These are phyloP conservation scores for Puccinellia tenuiflora DNA, from an alignment of 176 grass and related monocot genomes.

Conservation along the genomic window DNA sequence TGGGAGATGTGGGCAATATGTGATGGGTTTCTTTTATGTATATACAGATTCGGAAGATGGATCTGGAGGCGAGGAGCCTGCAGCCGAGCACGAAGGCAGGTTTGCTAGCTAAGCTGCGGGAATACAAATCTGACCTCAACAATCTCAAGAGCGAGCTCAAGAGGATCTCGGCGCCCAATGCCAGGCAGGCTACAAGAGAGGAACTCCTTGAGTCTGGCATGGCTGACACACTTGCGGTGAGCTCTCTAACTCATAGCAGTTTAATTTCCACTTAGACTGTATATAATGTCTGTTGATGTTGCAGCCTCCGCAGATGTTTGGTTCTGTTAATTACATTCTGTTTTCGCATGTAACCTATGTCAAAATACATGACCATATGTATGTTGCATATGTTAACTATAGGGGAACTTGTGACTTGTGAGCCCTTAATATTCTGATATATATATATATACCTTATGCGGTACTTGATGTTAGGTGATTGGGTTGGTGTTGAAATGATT, in stretches of 20 bases:
- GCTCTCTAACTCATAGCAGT: background rate
- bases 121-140: constrained; percentile 90
- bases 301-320: background rate
- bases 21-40: background rate
- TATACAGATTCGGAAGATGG: constrained; percentile 80
- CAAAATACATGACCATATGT: background rate
- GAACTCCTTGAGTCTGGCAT: constrained; percentile 80
- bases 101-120: constrained; percentile 78
- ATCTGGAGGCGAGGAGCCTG: constrained; percentile 84
- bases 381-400: background rate
- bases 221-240: constrained; percentile 70
- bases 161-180: constrained; percentile 54
- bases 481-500: background rate
- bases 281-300: background rate
- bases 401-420: background rate
- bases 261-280: background rate
- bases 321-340: background rate
- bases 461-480: background rate
- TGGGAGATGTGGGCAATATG: background rate
- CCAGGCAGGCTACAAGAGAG: constrained; percentile 67
- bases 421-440: background rate
- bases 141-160: constrained; percentile 79
- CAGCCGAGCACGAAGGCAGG: constrained; percentile 74
- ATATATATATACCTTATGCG: background rate
- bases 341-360: background rate